Conservation (phyloP, 768 basidiomycete genomes). For the Mycena epipterygia region DNA sequence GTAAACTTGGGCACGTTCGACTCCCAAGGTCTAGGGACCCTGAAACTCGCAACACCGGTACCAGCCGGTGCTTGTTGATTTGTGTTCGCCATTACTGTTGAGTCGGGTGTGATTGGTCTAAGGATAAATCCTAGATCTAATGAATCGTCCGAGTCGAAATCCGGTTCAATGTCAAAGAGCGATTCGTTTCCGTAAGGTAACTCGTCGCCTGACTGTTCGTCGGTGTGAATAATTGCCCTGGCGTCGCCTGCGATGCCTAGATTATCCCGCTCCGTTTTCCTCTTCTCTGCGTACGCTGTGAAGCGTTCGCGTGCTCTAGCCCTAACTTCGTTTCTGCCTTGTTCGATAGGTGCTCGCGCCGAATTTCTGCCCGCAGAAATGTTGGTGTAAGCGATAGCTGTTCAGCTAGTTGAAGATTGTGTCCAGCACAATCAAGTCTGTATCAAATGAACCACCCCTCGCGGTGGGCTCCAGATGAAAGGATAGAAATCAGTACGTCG, state of each 20-base stretch:
- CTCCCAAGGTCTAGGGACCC: too few relatives aligned
- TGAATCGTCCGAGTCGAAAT: constrained; percentile 11
- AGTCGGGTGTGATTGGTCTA: constrained; percentile 10
- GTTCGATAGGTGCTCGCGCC: background rate
- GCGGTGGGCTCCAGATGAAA: constrained; percentile 34
- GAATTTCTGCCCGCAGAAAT: constrained; percentile 17
- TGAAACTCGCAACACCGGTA: too few relatives aligned
- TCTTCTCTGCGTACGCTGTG: too few relatives aligned
- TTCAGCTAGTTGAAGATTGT: background rate
- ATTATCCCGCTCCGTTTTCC: too few relatives aligned
- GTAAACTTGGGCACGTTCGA: too few relatives aligned
- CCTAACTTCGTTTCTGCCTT: constrained; percentile 3
- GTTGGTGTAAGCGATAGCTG: background rate
- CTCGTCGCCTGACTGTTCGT: too few relatives aligned
- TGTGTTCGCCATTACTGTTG: constrained; percentile 7
- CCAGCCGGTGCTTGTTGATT: background rate
- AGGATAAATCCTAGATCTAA: too few relatives aligned
- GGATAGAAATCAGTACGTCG: background rate
- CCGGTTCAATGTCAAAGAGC: constrained; percentile 2
- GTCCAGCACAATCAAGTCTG: constrained; percentile 13
- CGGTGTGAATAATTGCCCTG: too few relatives aligned
- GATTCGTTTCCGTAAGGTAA: too few relatives aligned
- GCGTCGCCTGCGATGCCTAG: too few relatives aligned
- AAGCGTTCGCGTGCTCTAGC: background rate
- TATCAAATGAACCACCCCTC: constrained; percentile 31